Evolutionary conservation across 1,284 basidiomycete genomes (phyloP), one percentile per base, ranked within the genome.

Genomic region (Sporisorium exsertum): DNA sequence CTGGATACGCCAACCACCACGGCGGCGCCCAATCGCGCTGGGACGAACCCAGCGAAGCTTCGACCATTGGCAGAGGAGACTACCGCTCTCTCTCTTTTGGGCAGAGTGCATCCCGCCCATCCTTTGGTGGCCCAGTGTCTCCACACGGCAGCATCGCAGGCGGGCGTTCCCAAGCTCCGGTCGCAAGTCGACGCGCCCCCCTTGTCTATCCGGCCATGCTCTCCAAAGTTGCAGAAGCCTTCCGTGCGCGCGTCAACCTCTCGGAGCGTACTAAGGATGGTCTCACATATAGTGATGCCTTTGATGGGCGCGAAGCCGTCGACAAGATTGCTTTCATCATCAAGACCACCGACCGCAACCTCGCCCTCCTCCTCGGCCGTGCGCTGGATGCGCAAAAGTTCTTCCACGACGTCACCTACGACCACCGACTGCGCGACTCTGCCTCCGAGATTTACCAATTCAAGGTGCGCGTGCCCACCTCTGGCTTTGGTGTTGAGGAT

Each of bases 341-440:
- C 89, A 96, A 95, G 87, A 99, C 96, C 3, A 94, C 94, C 7
- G 97, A 99, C 87, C 90, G 97, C 20, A 98, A 97, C 86, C 89
- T 99, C 24, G 97, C 97, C 5, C 87, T 99, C 50, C 88, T 99
- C 3, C 89, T 99, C 12, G 97, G 97, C 15, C 90, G 97, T 53
- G 95, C 96, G 6, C 88, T 99, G 62, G 97, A 99, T 84, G 93
- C 95, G 15, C 97, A 99, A 87, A 99, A 98, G 87, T 98, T 96
- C 88, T 99, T 99, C 86, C 97, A 99, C 86, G 97, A 98, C 82
- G 97, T 99, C 75, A 97, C 96, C 8, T 99, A 99, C 85, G 95
- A 98, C 83, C 97, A 99, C 86, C 91, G 96, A 15, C 86, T 99
- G 72, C 89, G 97, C 55, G 97, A 99, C 86, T 94, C 91, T 78